Conservation (phyloP, 2,329 filamentous ascomycete genomes). For the Penicillium capsulatum region DNA sequence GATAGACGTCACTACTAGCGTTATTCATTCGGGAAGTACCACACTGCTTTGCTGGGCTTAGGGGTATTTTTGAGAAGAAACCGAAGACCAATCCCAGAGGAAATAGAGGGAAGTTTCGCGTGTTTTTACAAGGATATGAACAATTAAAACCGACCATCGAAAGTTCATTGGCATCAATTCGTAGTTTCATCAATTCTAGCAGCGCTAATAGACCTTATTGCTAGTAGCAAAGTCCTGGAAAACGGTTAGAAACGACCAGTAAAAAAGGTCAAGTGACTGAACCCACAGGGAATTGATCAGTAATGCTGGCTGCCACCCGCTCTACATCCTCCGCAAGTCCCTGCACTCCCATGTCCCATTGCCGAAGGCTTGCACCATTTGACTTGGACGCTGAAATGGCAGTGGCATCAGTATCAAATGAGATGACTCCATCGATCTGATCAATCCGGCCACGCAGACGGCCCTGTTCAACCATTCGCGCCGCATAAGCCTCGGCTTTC, state of each 20-base stretch:
- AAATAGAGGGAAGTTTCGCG: too few species aligned
- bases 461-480: constrained; percentile 93
- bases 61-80: too few species aligned
- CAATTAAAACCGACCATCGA: too few species aligned
- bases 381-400: too few species aligned
- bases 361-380: constrained; percentile 65
- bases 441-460: constrained; percentile 85
- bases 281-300: constrained; percentile 71
- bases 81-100: too few species aligned
- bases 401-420: constrained; percentile 68
- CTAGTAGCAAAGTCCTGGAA: constrained; percentile 32
- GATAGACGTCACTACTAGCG: too few species aligned
- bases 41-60: too few species aligned
- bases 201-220: constrained; percentile 32
- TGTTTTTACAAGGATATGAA: too few species aligned
- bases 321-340: constrained; percentile 85
- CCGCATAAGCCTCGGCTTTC: constrained; percentile 85
- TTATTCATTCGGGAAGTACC: too few species aligned
- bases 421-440: constrained; percentile 84
- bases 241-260: constrained; percentile 7
- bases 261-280: not conserved
- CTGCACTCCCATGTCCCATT: constrained; percentile 88
- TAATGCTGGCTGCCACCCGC: constrained; percentile 73
- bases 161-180: constrained; percentile 15
- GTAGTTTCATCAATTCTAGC: not conserved